Evolutionary conservation across 2,329 filamentous ascomycete species (phyloP), one percentile per base, ranked within the genome.

Genomic region (Cryphonectria radicalis): DNA sequence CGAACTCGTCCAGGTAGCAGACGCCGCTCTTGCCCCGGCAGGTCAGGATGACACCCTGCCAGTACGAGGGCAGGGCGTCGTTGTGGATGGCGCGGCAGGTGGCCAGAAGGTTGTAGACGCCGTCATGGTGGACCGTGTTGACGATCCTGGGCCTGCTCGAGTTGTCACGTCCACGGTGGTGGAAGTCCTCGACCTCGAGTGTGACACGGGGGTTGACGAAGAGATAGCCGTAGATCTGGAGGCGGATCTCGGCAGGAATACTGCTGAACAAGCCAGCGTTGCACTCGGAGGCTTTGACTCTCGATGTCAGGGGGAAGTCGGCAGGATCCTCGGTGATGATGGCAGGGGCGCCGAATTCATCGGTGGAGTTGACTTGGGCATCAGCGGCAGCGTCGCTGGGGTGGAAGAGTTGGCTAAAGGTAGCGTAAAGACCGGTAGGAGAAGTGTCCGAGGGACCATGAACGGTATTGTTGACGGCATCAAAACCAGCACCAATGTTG

Each of bases 1-100:
- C 22, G 11, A 64, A 46, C 4, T 64, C 62, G 40, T 64, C 62
- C 11, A 64, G 62, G 62, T 43, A 64, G n/a, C 62, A 64, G 11
- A 14, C 5, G n/a, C 62, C 62, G 40, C 37, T 43, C n/a, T 43
- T 25, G 14, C 62, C 62, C n/a, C 8, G 35, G 35, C 37, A 64
- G 19, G 37, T 64, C 10, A 64, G 37, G 62, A 25, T 28, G n/a
- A 22, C 40, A 2, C 25, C 22, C 22, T 25, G 4, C 62, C 62
- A 64, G 40, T 64, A 64, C 14, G 13, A 19, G 37, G 62, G 37
- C 37, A 43, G 37, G 40, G 37, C 62, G 13, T 64, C 62, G 19
- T 43, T 22, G 62, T 43, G 62, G 11, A 64, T 28, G 37, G 13
- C 22, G 37, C 40, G 37, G 35, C 37, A 64, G 25, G 62, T 64